Conservation (phyloP, 495 filamentous ascomycete species). For the Hyaloscypha variabilis region DNA sequence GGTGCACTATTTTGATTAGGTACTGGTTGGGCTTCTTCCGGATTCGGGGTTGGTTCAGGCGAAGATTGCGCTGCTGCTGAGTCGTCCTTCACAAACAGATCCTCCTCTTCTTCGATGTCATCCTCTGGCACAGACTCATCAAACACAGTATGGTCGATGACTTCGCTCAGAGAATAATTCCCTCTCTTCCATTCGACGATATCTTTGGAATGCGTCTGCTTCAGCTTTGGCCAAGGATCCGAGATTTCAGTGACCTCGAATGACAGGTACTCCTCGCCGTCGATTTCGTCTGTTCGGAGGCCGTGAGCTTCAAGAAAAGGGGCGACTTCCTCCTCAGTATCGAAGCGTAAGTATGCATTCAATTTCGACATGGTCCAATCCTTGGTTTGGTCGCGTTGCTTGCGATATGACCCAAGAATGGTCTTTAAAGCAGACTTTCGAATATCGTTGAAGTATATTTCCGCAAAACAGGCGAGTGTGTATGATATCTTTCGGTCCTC, state of each 20-base stretch:
- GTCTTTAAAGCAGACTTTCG: conserved; percentile 76
- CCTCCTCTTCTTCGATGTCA: conserved; percentile 12
- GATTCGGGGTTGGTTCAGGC: background rate
- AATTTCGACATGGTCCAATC: conserved; percentile 75
- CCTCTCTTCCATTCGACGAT: conserved; percentile 53
- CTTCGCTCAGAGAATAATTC: conserved; percentile 40
- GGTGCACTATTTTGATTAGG: conserved; percentile 3
- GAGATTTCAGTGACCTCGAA: conserved; percentile 36
- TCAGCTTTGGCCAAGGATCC: conserved; percentile 41
- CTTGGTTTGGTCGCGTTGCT: conserved; percentile 66
- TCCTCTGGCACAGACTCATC: conserved; percentile 3
- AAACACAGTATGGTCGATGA: conserved; percentile 49
- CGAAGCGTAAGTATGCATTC: conserved; percentile 69
- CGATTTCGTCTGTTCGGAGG: conserved; percentile 59
- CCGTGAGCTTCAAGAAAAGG: conserved; percentile 71
- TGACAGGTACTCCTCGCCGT: conserved; percentile 52
- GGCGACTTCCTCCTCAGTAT: conserved; percentile 68
- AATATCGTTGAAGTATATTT: conserved; percentile 83
- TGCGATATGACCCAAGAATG: conserved; percentile 61
- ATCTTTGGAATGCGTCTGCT: conserved; percentile 44
- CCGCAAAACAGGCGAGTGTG: conserved; percentile 90
- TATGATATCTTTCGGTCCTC: conserved; percentile 74
- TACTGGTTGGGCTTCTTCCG: background rate
- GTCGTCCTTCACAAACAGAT: conserved; percentile 24
- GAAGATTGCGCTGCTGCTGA: background rate